phyloP scores from a whole-genome alignment of 768 basidiomycete genomes.

The Crepidotus variabilis region DNA sequence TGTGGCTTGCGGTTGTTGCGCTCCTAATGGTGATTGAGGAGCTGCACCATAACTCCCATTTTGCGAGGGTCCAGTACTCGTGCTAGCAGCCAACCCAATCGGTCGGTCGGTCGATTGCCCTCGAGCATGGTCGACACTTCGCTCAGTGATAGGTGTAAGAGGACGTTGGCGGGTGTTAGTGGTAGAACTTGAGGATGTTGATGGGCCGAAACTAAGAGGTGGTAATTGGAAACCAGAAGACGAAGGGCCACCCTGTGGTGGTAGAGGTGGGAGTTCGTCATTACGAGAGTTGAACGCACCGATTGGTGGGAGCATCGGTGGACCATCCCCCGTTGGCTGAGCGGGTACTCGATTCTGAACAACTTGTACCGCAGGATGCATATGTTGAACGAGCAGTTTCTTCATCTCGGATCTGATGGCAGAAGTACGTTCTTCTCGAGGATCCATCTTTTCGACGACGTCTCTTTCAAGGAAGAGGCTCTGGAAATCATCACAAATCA shows the following conservation, averaged over 20 bases:
- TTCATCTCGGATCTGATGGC: slow-evolving; percentile 59
- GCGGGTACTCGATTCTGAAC: slow-evolving; percentile 7
- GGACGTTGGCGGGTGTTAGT: slow-evolving; percentile 22
- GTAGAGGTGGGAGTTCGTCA: slow-evolving; percentile 6
- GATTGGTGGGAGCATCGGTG: slow-evolving; percentile 35
- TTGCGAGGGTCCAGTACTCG: not conserved
- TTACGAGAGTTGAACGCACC: slow-evolving; percentile 13
- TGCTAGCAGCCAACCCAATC: slow-evolving; percentile 7
- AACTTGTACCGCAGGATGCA: slow-evolving; percentile 41
- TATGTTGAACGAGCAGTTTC: slow-evolving; percentile 58
- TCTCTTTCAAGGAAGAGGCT: slow-evolving; percentile 87
- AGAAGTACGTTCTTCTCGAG: slow-evolving; percentile 74
- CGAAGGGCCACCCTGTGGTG: slow-evolving; percentile 3
- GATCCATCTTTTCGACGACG: slow-evolving; percentile 72
- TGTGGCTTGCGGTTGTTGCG: too few species aligned
- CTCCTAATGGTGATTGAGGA: too few species aligned
- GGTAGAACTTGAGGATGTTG: not conserved
- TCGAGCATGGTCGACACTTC: slow-evolving; percentile 26
- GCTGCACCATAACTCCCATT: not conserved
- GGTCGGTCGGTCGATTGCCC: slow-evolving; percentile 20
- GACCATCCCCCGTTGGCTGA: slow-evolving; percentile 15
- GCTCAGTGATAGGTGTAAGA: slow-evolving; percentile 69
- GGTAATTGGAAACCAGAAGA: slow-evolving; percentile 51
- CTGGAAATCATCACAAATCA: slow-evolving; percentile 32
- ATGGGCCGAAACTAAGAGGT: slow-evolving; percentile 44